Evolutionary conservation across 495 filamentous ascomycete genomes (phyloP), one percentile per base, ranked within the genome.

Genomic region (Xanthoparmelia taractica): DNA sequence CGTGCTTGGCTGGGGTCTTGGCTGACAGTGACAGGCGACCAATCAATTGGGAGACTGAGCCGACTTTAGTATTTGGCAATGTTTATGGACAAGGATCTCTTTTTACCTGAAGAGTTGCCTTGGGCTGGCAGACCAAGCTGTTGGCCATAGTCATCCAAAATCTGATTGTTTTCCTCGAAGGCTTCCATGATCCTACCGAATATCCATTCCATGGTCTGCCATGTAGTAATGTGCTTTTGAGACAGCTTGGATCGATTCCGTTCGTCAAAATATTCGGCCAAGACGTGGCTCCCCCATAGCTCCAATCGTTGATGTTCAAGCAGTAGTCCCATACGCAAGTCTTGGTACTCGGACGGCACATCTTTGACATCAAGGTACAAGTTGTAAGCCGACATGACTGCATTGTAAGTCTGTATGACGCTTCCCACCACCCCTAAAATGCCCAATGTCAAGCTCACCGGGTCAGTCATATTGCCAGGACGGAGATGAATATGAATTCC

Each of bases 231-330:
- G 45, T 70, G 56, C 20, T 67, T 36, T 25, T 45, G 47, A 47
- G 40, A 58, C 29, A 37, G 29, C 15, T 27, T 40, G 20, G 43
- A 29, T 6, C 50, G 57, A 6, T 57, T 27, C 23, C 57, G 54
- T 23, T 58, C 58, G 25, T 60, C 55, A 33, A 25, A 34, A 60
- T 60, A 60, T 13, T 69, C 64, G 11, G 56, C 57, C 25, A 65
- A 41, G 47, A 68, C 61, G 15, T 66, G 64, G 5, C 60, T 27
- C 23, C 55, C 68, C 69, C 69, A 71, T 17, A 64, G 52, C 13
- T 69, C 65, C 20, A 71, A 29, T 58, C 67, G 47, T 37, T 69
- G 60, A 12, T 63, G 61, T 36, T 71, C 69, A 27, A 71, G 64
- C 59, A 64, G 29, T 7, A 71, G 54, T 18, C 59, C 65, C 54